Percentiles rank a stretch among this genome's conserved stretches.
Evolutionary conservation across 2,329 filamentous ascomycete species (phyloP).

Genomic region (Escovopsis sp.): DNA sequence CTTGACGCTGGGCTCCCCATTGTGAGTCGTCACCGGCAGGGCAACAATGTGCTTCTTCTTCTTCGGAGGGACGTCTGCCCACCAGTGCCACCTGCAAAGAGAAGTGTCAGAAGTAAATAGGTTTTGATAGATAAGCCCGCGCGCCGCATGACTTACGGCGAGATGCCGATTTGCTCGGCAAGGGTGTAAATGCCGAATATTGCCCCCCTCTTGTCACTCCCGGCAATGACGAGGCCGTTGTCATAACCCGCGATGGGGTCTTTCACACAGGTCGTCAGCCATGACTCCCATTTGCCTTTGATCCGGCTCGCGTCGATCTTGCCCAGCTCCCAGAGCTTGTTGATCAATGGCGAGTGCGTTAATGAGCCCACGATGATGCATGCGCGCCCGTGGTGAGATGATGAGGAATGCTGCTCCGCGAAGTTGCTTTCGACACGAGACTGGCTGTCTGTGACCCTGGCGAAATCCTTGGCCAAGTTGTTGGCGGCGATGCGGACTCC

Average conservation of each 20-base stretch:
- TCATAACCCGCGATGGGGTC: conserved; percentile 27
- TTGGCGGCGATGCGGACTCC: conserved; percentile 20
- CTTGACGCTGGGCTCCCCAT: conserved; percentile 38
- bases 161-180: conserved; percentile 47
- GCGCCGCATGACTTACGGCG: conserved; percentile 20
- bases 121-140: neutral
- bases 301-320: conserved; percentile 12
- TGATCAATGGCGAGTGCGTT: conserved; percentile 10
- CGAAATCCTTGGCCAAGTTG: conserved; percentile 17
- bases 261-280: conserved; percentile 31
- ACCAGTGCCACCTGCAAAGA: conserved; percentile 37
- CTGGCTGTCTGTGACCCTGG: conserved; percentile 10
- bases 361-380: conserved; percentile 13
- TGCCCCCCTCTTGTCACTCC: conserved; percentile 43
- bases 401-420: conserved; percentile 2
- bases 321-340: conserved; percentile 5
- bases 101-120: neutral
- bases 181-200: conserved; percentile 47
- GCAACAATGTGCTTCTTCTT: conserved; percentile 34
- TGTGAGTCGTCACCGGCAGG: conserved; percentile 16
- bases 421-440: conserved; percentile 1
- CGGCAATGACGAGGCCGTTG: conserved; percentile 39
- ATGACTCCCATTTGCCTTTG: conserved; percentile 40
- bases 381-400: conserved; percentile 1
- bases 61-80: conserved; percentile 39